A percentile compares a stretch with the other conserved stretches of the same genome.
Conservation (phyloP, 164 flowering plant species). For the Magnolia changhungtana region DNA sequence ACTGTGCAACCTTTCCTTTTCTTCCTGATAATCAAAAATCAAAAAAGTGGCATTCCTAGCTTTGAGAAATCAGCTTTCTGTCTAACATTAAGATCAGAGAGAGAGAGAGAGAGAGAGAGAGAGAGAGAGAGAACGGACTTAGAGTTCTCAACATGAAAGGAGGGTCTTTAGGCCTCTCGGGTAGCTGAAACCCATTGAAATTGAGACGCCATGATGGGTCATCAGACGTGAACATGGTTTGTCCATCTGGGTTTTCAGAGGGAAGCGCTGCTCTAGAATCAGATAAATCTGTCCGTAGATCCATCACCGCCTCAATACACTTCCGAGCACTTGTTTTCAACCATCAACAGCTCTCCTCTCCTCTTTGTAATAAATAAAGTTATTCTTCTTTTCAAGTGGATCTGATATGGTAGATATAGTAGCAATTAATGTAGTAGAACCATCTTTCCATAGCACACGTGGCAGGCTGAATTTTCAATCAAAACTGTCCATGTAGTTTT, state of each 20-base stretch:
- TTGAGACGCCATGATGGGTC: constrained; percentile 49
- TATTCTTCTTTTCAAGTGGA: too few relatives aligned
- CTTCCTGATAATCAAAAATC: constrained; percentile 33
- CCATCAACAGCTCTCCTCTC: neutral
- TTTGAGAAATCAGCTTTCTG: neutral
- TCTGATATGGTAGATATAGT: too few relatives aligned
- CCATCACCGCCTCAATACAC: neutral
- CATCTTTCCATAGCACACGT: too few relatives aligned
- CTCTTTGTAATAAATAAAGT: neutral
- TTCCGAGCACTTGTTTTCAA: neutral
- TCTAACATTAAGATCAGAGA: neutral
- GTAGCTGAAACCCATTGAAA: constrained; percentile 31
- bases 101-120: neutral
- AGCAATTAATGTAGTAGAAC: too few relatives aligned
- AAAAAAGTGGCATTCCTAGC: neutral
- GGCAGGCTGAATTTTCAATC: too few relatives aligned
- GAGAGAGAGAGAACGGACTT: neutral
- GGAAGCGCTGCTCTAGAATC: constrained; percentile 33
- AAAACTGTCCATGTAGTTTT: too few relatives aligned
- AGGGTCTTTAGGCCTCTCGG: constrained; percentile 14
- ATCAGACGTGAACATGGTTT: constrained; percentile 16
- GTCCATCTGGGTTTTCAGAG: constrained; percentile 20
- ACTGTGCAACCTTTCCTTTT: constrained; percentile 57
- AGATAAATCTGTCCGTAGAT: constrained; percentile 20
- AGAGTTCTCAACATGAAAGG: neutral